Percentiles rank a stretch among this genome's conserved stretches.
Conservation (phyloP, 2,329 filamentous ascomycete genomes). For the Parastagonospora nodorum region DNA sequence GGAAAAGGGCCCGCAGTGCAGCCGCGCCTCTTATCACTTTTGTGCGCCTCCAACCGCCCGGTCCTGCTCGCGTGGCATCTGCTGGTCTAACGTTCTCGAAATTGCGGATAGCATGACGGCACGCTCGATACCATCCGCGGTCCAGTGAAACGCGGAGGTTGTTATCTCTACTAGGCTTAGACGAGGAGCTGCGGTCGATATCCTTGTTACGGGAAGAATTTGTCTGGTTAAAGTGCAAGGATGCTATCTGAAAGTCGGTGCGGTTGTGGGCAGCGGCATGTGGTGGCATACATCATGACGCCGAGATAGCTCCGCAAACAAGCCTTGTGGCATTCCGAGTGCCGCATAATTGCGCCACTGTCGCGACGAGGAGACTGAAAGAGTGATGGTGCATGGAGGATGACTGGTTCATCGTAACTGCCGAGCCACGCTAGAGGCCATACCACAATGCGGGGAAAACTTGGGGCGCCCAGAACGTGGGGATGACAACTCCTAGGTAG, state of each 20-base stretch:
- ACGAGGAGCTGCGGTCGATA: background rate
- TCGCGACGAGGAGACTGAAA: background rate
- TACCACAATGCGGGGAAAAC: conserved; percentile 15
- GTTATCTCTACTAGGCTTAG: background rate
- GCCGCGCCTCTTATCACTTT: background rate
- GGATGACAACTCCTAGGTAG: too few species aligned
- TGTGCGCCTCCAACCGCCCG: background rate
- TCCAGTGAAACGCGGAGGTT: background rate
- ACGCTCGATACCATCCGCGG: background rate
- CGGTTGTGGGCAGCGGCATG: background rate
- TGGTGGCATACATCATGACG: background rate
- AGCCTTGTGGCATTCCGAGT: background rate
- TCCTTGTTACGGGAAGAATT: background rate
- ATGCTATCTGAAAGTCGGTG: background rate
- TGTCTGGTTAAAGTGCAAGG: background rate
- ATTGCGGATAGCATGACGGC: background rate
- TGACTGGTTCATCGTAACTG: conserved; percentile 6
- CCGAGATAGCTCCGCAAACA: background rate
- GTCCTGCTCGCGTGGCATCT: background rate
- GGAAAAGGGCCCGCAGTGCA: background rate
- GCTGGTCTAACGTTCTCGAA: background rate
- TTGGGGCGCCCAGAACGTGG: background rate
- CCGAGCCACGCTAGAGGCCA: conserved; percentile 6
- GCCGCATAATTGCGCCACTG: background rate
- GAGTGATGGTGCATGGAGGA: background rate